Evolutionary conservation across 1,284 basidiomycete genomes (phyloP).

Genomic region (Ganoderma boninense): DNA sequence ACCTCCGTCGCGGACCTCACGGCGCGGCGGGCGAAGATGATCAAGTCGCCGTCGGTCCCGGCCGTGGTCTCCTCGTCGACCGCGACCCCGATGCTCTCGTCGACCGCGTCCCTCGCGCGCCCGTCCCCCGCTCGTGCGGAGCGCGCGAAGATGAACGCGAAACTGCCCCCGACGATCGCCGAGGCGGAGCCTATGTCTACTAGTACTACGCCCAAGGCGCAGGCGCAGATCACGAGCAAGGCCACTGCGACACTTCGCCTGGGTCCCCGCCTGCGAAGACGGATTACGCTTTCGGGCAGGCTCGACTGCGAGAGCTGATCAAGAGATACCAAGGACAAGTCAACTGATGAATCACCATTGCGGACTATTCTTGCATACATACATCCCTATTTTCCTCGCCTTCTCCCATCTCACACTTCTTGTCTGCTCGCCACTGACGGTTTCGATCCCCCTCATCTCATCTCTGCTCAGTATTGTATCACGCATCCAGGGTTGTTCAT

Average conservation of each 20-base stretch:
- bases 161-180: conserved; percentile 44
- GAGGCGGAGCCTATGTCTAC: conserved; percentile 35
- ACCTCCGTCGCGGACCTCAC: conserved; percentile 35
- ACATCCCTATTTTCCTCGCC: conserved; percentile 3
- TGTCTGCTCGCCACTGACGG: conserved; percentile 2
- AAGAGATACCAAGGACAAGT: conserved; percentile 72
- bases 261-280: conserved; percentile 38
- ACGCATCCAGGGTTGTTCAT: neutral
- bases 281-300: conserved; percentile 77
- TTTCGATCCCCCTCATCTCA: neutral
- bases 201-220: neutral
- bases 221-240: conserved; percentile 1
- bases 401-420: conserved; percentile 1
- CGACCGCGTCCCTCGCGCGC: conserved; percentile 75
- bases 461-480: neutral
- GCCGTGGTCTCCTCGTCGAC: conserved; percentile 73
- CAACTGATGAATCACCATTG: conserved; percentile 21
- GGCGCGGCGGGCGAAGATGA: conserved; percentile 43
- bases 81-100: conserved; percentile 73
- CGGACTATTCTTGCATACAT: conserved; percentile 9
- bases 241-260: conserved; percentile 10
- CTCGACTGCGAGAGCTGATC: conserved; percentile 77
- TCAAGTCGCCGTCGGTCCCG: conserved; percentile 67
- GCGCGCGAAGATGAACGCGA: conserved; percentile 34
- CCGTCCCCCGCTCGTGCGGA: conserved; percentile 40